Base-by-base conservation (phyloP, 2,329 filamentous ascomycete species). In the Cytospora piceicola region DNA sequence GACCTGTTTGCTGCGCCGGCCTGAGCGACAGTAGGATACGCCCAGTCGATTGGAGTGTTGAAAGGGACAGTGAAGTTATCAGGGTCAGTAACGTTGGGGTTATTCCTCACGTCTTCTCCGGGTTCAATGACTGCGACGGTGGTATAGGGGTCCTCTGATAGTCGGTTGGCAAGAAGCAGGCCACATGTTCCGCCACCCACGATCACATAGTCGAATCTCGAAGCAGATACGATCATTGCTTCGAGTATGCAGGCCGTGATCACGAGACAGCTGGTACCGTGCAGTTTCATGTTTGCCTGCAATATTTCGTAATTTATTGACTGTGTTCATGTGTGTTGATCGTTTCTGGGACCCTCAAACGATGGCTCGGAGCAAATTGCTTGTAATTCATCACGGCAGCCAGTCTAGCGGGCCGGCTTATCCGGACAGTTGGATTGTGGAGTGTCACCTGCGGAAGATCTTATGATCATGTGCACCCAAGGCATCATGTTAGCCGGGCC, bases 181-280 rank as follows among this genome's bases (percentile, higher is more conserved):
- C 80, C 80, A 51, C 75, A 76, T 9, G 78, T 80, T 4, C 80
- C 80, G 22, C 79, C 80, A 17, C 80, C 80, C 27, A 79, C 72
- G 52, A 82, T 73, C 22, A 81, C 69, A 65, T 74, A 76, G 65
- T 75, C 73, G 56, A 73, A 74, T 6, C 46, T 54, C 32, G 30
- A 49, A 4, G 58, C 53, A 20, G 51, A 12, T 39, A 1, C 9
- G 32, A 20, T 51, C n/a, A 29, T 6, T 15, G 22, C 22, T 9
- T 42, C 39, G 17, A 36, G 4, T 14, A 22, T 7, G 24, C 22
- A 22, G 2, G 22, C 22, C 17, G 42, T 1, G 22, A 46, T 5
- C 27, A 14, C 8, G 12, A 64, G 36, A 20, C 34, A 4, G 1
- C 20, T 57, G 9, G 46, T 24, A 5, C 46, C 32, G 12, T 17